Evolutionary conservation across 2,329 filamentous ascomycete species (phyloP), one percentile per base, ranked within the genome.

Genomic region (Nothophoma quercina): DNA sequence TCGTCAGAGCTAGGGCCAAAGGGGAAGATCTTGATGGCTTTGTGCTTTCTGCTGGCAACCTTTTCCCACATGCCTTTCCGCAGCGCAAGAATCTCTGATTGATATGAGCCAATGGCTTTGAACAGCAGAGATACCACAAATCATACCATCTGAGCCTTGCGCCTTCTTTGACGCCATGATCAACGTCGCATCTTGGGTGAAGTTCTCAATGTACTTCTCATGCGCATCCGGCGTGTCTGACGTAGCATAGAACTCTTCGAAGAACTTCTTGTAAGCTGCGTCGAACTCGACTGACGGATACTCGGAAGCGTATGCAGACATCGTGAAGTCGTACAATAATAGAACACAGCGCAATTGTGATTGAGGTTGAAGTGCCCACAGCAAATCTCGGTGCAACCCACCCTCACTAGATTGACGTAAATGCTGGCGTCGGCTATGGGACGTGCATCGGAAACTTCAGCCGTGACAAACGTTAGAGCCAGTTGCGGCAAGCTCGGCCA

Each of bases 31-130:
- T 81, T 79, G 0, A 69, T 44, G 0, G 79, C 75, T 4, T 68
- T 70, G 62, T 84, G 82, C 22, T 72, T 69, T 19, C 82, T 72
- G 34, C 73, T 75, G 1, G 74, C 66, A 3, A 85, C 77, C 38
- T 79, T 78, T 28, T 79, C 77, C 83, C 83, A 85, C 74, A 84
- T 78, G 5, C 69, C 71, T 61, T 80, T 76, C n/a, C 82, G 75
- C 25, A 83, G 67, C 9, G 73, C 68, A 5, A 83, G 72, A 57
- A 85, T 84, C 53, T 78, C 81, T 82, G 29, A 15, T 5, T 16
- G 18, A 10, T 13, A 15, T 33, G 9, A 44, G 42, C 30, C 38
- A 13, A 16, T 6, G 9, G 16, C 8, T 6, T 9, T 16, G 4
- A 18, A 28, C 12, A 33, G 22, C 28, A 19, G 13, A 22, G 32